Percentiles rank a stretch among this genome's conserved stretches.
phyloP scores from a whole-genome alignment of 1,284 basidiomycete species.

The Schizopora paradoxa region DNA sequence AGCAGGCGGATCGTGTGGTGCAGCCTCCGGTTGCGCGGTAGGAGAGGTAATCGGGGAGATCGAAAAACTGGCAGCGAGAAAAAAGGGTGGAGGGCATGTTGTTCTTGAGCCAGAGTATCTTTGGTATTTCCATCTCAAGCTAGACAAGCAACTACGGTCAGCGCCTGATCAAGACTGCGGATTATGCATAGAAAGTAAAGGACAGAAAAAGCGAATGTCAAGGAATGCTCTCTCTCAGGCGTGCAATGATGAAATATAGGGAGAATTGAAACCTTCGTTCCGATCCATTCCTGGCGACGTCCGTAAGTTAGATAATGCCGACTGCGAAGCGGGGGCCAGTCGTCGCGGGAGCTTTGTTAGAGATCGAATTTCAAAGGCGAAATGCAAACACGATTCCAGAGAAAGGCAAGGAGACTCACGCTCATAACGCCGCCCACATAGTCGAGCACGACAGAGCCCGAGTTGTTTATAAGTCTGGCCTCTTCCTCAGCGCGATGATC shows the following conservation, averaged over 20 bases:
- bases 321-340: too few species aligned
- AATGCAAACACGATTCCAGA: conserved; percentile 7
- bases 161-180: background rate
- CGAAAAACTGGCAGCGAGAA: conserved; percentile 87
- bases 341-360: too few species aligned
- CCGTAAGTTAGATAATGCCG: too few species aligned
- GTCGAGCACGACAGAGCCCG: conserved; percentile 81
- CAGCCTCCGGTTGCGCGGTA: conserved; percentile 79
- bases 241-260: too few species aligned
- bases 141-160: conserved; percentile 28
- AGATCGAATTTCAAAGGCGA: conserved; percentile 8
- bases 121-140: conserved; percentile 97
- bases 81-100: conserved; percentile 79
- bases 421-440: conserved; percentile 98
- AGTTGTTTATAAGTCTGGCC: conserved; percentile 85
- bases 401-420: conserved; percentile 41
- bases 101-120: conserved; percentile 93
- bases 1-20: conserved; percentile 84
- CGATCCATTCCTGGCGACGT: too few species aligned
- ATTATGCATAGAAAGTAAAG: too few species aligned
- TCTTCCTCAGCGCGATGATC: conserved; percentile 93
- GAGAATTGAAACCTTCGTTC: too few species aligned
- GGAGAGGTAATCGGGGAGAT: conserved; percentile 94
- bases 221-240: too few species aligned
- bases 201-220: too few species aligned